Conservation (phyloP, 805 yeast genomes). For the Ogataea paradorogensis region DNA sequence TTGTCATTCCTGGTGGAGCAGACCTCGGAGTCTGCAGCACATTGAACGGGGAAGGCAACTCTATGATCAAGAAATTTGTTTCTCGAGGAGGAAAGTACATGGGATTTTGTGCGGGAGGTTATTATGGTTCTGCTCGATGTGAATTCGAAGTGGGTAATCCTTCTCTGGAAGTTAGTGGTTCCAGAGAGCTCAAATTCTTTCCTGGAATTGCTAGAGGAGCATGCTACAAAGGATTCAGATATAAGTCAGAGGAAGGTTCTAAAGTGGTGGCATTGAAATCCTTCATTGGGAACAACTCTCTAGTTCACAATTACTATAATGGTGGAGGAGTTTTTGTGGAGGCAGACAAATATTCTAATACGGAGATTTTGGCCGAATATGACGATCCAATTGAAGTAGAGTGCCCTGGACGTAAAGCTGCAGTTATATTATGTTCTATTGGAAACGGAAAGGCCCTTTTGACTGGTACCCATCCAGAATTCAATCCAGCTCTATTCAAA, state of each 20-base stretch:
- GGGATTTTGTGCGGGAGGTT: slow-evolving; percentile 96
- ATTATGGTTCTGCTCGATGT: slow-evolving; percentile 68
- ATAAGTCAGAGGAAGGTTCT: slow-evolving; percentile 76
- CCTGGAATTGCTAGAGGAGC: slow-evolving; percentile 85
- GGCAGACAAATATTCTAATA: slow-evolving; percentile 57
- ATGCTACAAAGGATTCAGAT: slow-evolving; percentile 75
- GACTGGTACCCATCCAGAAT: slow-evolving; percentile 91
- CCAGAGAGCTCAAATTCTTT: slow-evolving; percentile 76
- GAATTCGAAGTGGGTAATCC: slow-evolving; percentile 82
- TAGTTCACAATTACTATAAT: slow-evolving; percentile 57
- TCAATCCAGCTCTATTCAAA: slow-evolving; percentile 51
- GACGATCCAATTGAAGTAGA: slow-evolving; percentile 52
- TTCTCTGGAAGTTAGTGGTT: slow-evolving; percentile 75
- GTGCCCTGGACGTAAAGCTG: slow-evolving; percentile 48
- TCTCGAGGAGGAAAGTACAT: slow-evolving; percentile 75
- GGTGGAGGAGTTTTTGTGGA: slow-evolving; percentile 90
- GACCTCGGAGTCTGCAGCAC: slow-evolving; percentile 80
- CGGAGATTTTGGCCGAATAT: slow-evolving; percentile 73
- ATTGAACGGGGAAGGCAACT: slow-evolving; percentile 68
- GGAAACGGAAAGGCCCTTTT: slow-evolving; percentile 78
- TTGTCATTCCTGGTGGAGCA: slow-evolving; percentile 96
- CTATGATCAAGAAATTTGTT: slow-evolving; percentile 59
- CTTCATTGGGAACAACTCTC: slow-evolving; percentile 33
- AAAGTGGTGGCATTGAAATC: slow-evolving; percentile 46
- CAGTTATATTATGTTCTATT: slow-evolving; percentile 62